phyloP scores from a whole-genome alignment of 768 basidiomycete species.

The Tylopilus sp. region DNA sequence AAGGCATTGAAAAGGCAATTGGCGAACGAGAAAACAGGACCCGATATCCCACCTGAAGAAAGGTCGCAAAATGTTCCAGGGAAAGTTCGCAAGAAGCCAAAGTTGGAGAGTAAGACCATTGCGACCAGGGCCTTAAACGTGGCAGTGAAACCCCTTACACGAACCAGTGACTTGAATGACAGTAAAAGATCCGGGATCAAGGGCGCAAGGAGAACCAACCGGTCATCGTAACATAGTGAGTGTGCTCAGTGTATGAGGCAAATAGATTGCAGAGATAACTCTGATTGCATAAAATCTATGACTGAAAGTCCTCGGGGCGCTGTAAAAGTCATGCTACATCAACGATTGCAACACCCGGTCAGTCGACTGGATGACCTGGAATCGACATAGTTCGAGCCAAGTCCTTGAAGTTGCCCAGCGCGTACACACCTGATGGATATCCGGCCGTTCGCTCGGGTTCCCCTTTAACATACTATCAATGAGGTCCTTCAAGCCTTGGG shows the following conservation, averaged over 20 bases:
- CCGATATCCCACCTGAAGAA: neutral
- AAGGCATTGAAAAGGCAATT: slow-evolving; percentile 10
- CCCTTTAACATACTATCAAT: slow-evolving; percentile 84
- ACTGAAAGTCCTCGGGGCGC: neutral
- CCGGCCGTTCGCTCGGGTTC: slow-evolving; percentile 78
- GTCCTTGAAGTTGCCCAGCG: neutral
- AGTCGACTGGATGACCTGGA: slow-evolving; percentile 64
- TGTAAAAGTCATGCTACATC: slow-evolving; percentile 30
- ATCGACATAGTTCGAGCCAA: neutral
- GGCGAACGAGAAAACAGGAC: neutral
- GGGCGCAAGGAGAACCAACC: neutral
- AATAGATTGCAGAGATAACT: slow-evolving; percentile 8
- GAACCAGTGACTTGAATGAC: neutral
- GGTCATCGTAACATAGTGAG: slow-evolving; percentile 4
- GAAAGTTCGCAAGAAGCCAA: slow-evolving; percentile 19
- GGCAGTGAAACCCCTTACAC: slow-evolving; percentile 1
- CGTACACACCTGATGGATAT: slow-evolving; percentile 71
- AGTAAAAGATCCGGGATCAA: slow-evolving; percentile 5
- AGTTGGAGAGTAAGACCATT: slow-evolving; percentile 1
- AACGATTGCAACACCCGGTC: slow-evolving; percentile 61
- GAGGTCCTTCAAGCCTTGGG: slow-evolving; percentile 74
- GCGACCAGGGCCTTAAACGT: neutral
- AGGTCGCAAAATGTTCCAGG: neutral
- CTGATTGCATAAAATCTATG: slow-evolving; percentile 8
- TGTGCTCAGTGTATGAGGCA: neutral